These are phyloP conservation scores for Millerozyma miso DNA, from an alignment of 805 yeast genomes.

Conservation along the genomic window DNA sequence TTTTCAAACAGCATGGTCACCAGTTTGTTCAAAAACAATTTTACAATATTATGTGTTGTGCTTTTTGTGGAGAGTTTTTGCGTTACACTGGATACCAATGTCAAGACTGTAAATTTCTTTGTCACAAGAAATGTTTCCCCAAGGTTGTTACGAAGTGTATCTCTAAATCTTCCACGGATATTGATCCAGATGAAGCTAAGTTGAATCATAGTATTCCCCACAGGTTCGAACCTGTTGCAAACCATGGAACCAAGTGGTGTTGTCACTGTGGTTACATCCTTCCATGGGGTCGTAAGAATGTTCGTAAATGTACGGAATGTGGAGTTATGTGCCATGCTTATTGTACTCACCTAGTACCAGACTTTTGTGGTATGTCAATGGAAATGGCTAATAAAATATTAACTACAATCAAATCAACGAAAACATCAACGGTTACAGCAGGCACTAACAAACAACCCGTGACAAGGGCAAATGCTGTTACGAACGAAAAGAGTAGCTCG, in stretches of 20 bases:
- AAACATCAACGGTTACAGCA: conserved; percentile 14
- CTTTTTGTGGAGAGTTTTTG: conserved; percentile 92
- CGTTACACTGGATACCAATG: conserved; percentile 85
- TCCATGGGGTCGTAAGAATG: conserved; percentile 93
- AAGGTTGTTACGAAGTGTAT: conserved; percentile 82
- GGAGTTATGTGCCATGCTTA: conserved; percentile 91
- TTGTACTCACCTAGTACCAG: conserved; percentile 94
- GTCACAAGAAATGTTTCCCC: conserved; percentile 77
- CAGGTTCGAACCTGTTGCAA: conserved; percentile 86
- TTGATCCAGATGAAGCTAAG: conserved; percentile 69
- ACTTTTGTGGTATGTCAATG: conserved; percentile 98
- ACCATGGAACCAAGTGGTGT: conserved; percentile 98
- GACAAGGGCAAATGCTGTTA: neutral
- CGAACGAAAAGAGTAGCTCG: neutral
- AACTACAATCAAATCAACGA: conserved; percentile 74
- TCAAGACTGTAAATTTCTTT: conserved; percentile 76
- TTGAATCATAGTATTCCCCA: conserved; percentile 97
- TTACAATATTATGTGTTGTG: conserved; percentile 95
- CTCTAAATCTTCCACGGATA: conserved; percentile 66
- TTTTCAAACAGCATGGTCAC: conserved; percentile 94
- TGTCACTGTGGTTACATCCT: conserved; percentile 97
- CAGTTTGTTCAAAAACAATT: conserved; percentile 93
- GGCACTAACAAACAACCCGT: neutral
- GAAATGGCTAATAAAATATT: conserved; percentile 90
- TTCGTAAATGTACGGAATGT: conserved; percentile 89